These are phyloP conservation scores for Trichoderma cornu-damae DNA, from an alignment of 2,329 filamentous ascomycete genomes.

Conservation along the genomic window DNA sequence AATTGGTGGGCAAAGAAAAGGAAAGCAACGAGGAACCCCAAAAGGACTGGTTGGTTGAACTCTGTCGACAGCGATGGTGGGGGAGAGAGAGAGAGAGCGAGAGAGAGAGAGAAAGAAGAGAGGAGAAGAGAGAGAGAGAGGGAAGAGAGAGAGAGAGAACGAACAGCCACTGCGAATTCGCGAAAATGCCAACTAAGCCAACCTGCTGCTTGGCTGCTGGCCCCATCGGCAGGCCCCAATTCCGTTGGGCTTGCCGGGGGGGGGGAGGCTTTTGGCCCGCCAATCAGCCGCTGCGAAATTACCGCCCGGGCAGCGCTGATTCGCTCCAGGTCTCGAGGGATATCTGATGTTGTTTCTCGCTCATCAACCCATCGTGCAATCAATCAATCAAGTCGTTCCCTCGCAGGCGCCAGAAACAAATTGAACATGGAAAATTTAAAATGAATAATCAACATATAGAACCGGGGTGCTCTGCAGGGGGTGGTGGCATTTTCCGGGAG, in stretches of 20 bases:
- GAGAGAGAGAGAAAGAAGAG: background rate
- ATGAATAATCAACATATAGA: too few species aligned
- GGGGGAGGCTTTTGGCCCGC: constrained; percentile 13
- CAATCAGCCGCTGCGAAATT: constrained; percentile 30
- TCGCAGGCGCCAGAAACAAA: too few species aligned
- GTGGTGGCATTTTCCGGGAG: background rate
- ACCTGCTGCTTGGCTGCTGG: background rate
- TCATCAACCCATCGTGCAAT: background rate
- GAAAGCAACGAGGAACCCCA: background rate
- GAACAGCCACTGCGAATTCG: background rate
- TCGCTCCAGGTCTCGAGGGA: constrained; percentile 20
- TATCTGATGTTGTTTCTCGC: background rate
- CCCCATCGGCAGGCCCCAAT: constrained; percentile 9
- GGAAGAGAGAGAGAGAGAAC: too few species aligned
- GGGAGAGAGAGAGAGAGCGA: background rate
- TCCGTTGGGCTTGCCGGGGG: constrained; percentile 4
- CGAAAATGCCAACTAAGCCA: constrained; percentile 3
- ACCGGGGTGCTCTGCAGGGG: background rate
- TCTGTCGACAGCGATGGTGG: constrained; percentile 15
- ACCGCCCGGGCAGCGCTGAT: constrained; percentile 26
- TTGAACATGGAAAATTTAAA: too few species aligned
- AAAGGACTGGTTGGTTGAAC: constrained; percentile 2
- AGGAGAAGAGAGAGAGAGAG: background rate
- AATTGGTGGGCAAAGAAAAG: background rate
- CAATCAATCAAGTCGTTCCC: too few species aligned